Evolutionary conservation across 345 rosid species (phyloP).

Genomic region (Psidium friedrichsthalianum): DNA sequence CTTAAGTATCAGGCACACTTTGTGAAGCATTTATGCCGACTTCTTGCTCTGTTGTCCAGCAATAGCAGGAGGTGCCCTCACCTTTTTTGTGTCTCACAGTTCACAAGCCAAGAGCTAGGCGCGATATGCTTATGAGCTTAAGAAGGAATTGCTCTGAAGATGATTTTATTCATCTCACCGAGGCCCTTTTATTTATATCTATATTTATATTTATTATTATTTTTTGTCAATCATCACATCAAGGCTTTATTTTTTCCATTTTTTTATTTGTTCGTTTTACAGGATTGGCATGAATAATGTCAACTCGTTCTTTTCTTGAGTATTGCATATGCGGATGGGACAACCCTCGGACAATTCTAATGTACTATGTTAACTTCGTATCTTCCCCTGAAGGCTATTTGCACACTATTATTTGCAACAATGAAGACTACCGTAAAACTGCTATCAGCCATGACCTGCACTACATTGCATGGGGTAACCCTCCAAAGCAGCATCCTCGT

Average conservation of each 20-base stretch:
- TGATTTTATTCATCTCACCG: not conserved
- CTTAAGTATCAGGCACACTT: not conserved
- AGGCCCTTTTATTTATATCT: not conserved
- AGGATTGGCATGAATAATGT: slow-evolving; percentile 89
- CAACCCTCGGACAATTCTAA: slow-evolving; percentile 64
- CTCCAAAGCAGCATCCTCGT: slow-evolving; percentile 85
- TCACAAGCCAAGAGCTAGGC: not conserved
- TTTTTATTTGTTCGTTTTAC: slow-evolving; percentile 1
- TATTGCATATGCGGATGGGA: slow-evolving; percentile 89
- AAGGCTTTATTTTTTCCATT: not conserved
- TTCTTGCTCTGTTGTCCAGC: not conserved
- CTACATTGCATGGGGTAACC: slow-evolving; percentile 92
- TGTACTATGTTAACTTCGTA: slow-evolving; percentile 72
- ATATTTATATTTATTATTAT: not conserved
- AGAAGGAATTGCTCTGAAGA: not conserved
- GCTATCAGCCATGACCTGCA: slow-evolving; percentile 79
- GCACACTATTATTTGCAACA: slow-evolving; percentile 77
- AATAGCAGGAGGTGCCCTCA: not conserved
- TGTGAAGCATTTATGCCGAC: not conserved
- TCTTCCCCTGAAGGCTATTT: slow-evolving; percentile 95
- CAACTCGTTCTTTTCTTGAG: slow-evolving; percentile 58
- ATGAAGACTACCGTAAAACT: slow-evolving; percentile 39
- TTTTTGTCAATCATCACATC: not conserved
- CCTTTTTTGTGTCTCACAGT: not conserved
- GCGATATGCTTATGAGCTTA: not conserved